Conservation (phyloP, 1,284 basidiomycete species). For the Anthracocystis setariae region DNA sequence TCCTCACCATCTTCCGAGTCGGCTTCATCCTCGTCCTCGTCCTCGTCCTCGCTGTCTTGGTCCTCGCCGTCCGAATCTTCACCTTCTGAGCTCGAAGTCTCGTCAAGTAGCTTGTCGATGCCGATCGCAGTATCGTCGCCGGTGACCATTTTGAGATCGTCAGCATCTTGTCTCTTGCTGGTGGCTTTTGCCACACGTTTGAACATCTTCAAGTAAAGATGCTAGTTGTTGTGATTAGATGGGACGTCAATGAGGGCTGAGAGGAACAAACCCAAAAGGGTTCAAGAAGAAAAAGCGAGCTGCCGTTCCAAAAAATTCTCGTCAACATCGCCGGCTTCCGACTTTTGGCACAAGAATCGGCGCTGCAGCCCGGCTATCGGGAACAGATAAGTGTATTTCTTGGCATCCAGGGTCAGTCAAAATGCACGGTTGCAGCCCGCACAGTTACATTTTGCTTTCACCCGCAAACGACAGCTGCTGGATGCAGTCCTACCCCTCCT, state of each 20-base stretch:
- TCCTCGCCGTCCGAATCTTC: slow-evolving; percentile 26
- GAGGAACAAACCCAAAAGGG: not conserved
- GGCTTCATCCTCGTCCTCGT: slow-evolving; percentile 1
- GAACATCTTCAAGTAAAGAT: slow-evolving; percentile 26
- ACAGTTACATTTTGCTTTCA: slow-evolving; percentile 4
- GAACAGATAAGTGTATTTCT: slow-evolving; percentile 14
- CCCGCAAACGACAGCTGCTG: not conserved
- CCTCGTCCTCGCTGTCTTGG: slow-evolving; percentile 15
- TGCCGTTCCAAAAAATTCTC: slow-evolving; percentile 22
- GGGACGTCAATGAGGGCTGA: not conserved
- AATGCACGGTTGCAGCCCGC: slow-evolving; percentile 14
- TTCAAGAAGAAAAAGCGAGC: slow-evolving; percentile 16
- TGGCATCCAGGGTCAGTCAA: not conserved
- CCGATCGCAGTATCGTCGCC: slow-evolving; percentile 45
- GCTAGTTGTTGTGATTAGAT: not conserved
- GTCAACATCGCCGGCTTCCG: slow-evolving; percentile 12
- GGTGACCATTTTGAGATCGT: slow-evolving; percentile 25
- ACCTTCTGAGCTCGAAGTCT: slow-evolving; percentile 39
- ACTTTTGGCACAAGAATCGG: slow-evolving; percentile 1
- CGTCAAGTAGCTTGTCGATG: slow-evolving; percentile 47
- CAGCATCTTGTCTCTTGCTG: slow-evolving; percentile 21
- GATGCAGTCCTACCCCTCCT: not conserved
- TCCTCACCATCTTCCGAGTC: slow-evolving; percentile 4
- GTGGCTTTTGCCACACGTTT: slow-evolving; percentile 46
- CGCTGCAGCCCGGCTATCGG: slow-evolving; percentile 4